Evolutionary conservation across 2,329 filamentous ascomycete genomes (phyloP), one percentile per base, ranked within the genome.

Genomic region (Dryadomyces sulphureus): DNA sequence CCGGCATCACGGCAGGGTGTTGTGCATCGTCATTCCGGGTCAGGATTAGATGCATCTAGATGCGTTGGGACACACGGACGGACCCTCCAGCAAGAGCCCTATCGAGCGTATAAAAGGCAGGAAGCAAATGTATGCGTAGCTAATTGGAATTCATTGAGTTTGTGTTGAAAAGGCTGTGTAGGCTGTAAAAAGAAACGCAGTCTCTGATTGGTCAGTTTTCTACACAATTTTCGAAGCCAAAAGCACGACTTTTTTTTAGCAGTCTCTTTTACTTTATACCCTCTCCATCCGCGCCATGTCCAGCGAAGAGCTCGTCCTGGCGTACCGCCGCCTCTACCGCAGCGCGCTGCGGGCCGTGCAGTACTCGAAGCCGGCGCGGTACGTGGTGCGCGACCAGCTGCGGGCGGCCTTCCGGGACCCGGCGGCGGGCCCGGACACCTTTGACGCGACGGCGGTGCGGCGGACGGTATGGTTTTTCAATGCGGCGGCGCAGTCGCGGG

Each of bases 391-490:
- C 48, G 69, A 79, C 55, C 69, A 74, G 56, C 60, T 84, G 21
- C 70, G 79, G 39, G 55, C 57, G 7, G 76, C 73, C 9, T 85
- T 85, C 56, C 73, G 69, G 14, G 51, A 43, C 17, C 2, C 7
- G 17, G n/a, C n/a, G 22, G 19, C 34, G 6, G 27, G 16, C 12
- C 4, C 19, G 16, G 41, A 7, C 20, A 14, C 61, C 25, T 74
- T 72, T 52, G 66, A 83, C 45, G 49, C 62, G 7, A 61, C 66
- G 41, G 69, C 68, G 43, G 67, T 84, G 44, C 64, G 70, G 50
- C 76, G 79, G 49, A 92, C 85, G 0, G 56, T 84, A 5, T 76
- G 77, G 58, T 90, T 92, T 56, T 63, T 90, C 1, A 63, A 75
- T 27, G 73, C 76, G 36, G 85, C 85, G 4, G 71, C 74, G 1